These are phyloP conservation scores for Sphaerulina musiva DNA, from an alignment of 2,329 filamentous ascomycete genomes.

Conservation along the genomic window DNA sequence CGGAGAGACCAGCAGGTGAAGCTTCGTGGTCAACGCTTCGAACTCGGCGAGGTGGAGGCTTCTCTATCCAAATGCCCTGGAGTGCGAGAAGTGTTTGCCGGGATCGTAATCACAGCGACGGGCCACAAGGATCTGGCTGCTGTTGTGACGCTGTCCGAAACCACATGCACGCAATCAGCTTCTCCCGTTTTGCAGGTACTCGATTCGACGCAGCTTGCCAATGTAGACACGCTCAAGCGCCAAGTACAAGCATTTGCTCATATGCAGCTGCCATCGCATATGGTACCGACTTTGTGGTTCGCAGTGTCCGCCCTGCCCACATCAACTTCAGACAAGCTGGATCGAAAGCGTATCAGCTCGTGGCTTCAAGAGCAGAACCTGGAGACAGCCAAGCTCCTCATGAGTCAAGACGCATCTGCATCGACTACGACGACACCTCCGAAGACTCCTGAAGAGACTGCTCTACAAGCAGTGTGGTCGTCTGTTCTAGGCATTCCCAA, in stretches of 20 bases:
- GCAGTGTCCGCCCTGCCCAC: background rate
- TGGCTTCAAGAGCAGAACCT: too few relatives aligned
- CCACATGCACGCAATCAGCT: background rate
- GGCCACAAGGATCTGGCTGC: background rate
- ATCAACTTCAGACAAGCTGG: slow-evolving; percentile 2
- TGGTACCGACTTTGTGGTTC: background rate
- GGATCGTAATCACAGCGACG: background rate
- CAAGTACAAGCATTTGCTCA: background rate
- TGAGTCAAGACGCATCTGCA: too few relatives aligned
- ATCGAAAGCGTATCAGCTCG: background rate
- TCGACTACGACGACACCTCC: too few relatives aligned
- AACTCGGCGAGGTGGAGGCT: background rate
- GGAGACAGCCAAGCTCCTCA: too few relatives aligned
- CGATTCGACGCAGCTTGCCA: background rate
- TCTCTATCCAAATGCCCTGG: too few relatives aligned
- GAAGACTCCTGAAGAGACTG: too few relatives aligned
- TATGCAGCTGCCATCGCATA: background rate
- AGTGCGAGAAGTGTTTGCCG: background rate
- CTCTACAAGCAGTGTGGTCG: too few relatives aligned
- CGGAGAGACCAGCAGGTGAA: slow-evolving; percentile 1
- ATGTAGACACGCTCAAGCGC: background rate
- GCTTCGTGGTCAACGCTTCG: background rate
- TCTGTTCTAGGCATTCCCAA: too few relatives aligned
- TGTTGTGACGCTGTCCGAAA: background rate
- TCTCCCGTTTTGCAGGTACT: background rate